These are phyloP conservation scores for Sphagnum fallax DNA, from an alignment of 228 moss, liverwort and hornwort species.

Conservation along the genomic window DNA sequence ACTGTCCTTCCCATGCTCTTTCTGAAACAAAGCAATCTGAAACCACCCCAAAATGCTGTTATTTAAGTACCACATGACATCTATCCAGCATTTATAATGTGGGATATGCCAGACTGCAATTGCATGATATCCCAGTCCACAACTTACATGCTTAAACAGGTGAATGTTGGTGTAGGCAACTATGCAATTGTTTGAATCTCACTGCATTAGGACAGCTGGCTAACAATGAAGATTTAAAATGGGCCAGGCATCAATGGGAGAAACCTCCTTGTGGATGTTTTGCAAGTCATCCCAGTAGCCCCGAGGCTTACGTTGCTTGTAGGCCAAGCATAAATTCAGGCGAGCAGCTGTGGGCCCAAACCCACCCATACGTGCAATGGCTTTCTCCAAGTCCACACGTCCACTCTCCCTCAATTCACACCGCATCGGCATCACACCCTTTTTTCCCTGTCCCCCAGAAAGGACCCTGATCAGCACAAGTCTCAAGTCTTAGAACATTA, in stretches of 20 bases:
- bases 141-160: not conserved
- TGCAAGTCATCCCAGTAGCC: slow-evolving; percentile 95
- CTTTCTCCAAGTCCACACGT: slow-evolving; percentile 93
- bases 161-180: not conserved
- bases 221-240: not conserved
- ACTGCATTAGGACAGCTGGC: not conserved
- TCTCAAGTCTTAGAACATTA: too few species aligned
- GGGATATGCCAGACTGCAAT: not conserved
- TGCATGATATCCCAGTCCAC: not conserved
- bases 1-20: slow-evolving; percentile 67
- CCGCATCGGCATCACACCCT: slow-evolving; percentile 90
- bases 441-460: slow-evolving; percentile 37
- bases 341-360: slow-evolving; percentile 70
- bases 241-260: not conserved
- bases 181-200: not conserved
- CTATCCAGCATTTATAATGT: not conserved
- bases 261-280: slow-evolving; percentile 74
- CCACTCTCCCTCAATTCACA: slow-evolving; percentile 69
- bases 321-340: slow-evolving; percentile 62
- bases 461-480: not conserved
- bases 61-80: not conserved
- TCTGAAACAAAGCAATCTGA: slow-evolving; percentile 72
- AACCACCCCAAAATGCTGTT: not conserved
- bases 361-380: slow-evolving; percentile 80
- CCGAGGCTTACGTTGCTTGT: slow-evolving; percentile 79